Percentiles rank a stretch among this genome's conserved stretches.
These are phyloP conservation scores for Biscutella laevigata DNA, from an alignment of 441 rosid genomes.

Conservation along the genomic window DNA sequence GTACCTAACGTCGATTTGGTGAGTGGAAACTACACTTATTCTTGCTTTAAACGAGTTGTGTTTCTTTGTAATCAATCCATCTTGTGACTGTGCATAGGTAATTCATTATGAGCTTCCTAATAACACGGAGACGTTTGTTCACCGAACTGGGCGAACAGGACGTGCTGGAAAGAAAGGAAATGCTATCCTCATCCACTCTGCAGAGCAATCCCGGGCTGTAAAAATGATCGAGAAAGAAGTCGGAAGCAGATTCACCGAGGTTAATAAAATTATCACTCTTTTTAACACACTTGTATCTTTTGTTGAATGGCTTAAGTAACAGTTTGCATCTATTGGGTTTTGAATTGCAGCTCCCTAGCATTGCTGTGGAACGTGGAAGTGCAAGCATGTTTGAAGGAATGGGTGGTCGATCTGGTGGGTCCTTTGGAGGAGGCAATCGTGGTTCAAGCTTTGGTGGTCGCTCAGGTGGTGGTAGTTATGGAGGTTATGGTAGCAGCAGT, in stretches of 20 bases:
- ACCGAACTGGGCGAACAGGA: slow-evolving; percentile 98
- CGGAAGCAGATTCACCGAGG: slow-evolving; percentile 82
- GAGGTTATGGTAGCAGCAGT: slow-evolving; percentile 33
- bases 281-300: not conserved
- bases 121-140: slow-evolving; percentile 87
- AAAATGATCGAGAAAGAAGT: slow-evolving; percentile 70
- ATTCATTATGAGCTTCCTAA: slow-evolving; percentile 95
- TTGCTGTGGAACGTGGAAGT: slow-evolving; percentile 45
- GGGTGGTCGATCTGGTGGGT: slow-evolving; percentile 32
- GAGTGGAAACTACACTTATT: slow-evolving; percentile 21
- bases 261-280: slow-evolving; percentile 16
- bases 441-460: slow-evolving; percentile 37
- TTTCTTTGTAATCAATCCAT: slow-evolving; percentile 1
- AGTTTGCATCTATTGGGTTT: slow-evolving; percentile 43
- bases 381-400: slow-evolving; percentile 37
- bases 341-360: slow-evolving; percentile 68
- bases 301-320: not conserved
- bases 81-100: slow-evolving; percentile 39
- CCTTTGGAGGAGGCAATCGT: slow-evolving; percentile 36
- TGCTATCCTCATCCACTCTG: slow-evolving; percentile 68
- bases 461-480: slow-evolving; percentile 29
- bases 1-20: slow-evolving; percentile 96
- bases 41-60: not conserved
- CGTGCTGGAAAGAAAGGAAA: slow-evolving; percentile 99
- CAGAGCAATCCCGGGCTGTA: slow-evolving; percentile 59